A percentile compares a stretch with the other conserved stretches of the same genome.
Conservation (phyloP, 2,329 filamentous ascomycete genomes). For the Neofusicoccum sp. region DNA sequence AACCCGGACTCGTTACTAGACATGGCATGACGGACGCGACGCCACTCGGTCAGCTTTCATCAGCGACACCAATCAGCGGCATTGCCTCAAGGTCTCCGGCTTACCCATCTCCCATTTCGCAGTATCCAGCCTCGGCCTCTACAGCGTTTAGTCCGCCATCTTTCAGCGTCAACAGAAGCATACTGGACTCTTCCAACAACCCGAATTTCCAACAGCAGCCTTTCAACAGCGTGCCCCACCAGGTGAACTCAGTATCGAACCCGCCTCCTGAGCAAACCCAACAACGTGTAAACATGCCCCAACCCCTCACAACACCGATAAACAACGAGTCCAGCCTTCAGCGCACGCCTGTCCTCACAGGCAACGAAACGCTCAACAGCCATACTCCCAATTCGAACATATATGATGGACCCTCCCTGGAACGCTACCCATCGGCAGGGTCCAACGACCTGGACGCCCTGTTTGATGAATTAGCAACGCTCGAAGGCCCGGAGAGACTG, state of each 20-base stretch:
- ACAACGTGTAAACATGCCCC: neutral
- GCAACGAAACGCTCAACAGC: conserved; percentile 7
- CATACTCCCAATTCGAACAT: conserved; percentile 21
- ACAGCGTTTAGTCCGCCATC: conserved; percentile 8
- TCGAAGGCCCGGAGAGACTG: conserved; percentile 53
- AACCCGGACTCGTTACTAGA: neutral
- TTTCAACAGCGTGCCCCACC: neutral
- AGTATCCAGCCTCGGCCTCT: conserved; percentile 1
- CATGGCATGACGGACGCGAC: neutral
- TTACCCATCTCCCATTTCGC: conserved; percentile 12
- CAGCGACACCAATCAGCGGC: neutral
- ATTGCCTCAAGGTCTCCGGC: neutral
- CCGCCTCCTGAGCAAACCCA: neutral
- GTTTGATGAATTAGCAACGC: conserved; percentile 58
- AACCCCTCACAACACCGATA: neutral
- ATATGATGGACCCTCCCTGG: conserved; percentile 25
- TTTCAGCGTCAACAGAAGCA: neutral
- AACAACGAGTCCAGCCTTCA: neutral
- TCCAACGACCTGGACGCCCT: conserved; percentile 49
- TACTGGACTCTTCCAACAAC: neutral
- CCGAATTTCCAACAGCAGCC: neutral
- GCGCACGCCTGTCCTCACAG: neutral
- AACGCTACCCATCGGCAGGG: conserved; percentile 36
- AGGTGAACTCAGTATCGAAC: neutral
- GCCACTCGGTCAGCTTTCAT: neutral